Evolutionary conservation across 2,329 filamentous ascomycete genomes (phyloP), one percentile per base, ranked within the genome.

Genomic region (Aaosphaeria arxii): DNA sequence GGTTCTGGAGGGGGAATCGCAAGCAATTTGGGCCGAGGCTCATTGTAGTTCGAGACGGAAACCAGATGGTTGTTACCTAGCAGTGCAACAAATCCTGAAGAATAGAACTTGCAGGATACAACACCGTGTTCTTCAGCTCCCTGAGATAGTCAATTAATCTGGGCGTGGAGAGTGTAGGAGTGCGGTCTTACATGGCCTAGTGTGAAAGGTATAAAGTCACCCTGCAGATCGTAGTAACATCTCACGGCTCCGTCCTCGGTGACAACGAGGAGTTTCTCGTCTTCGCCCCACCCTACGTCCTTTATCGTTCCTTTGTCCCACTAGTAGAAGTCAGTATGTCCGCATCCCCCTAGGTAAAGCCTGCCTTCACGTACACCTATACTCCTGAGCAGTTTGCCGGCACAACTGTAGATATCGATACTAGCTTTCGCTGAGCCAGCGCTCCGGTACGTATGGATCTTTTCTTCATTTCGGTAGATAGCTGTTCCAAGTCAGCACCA

Each of bases 211-310:
- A 87, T 89, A 66, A 99, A 99, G 66, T 97, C 92, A 53, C 88
- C 89, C 68, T 96, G 88, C n/a, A 99, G 75, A 63, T 94, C 89
- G 67, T 91, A 85, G 65, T 91, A 96, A 69, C 90, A 94, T 51
- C 91, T 82, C 40, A 97, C 92, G 1, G 85, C 92, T 28, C 94
- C 94, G 64, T 99, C 92, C 45, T 88, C 83, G 7, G 91, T 89
- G 44, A 97, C 85, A 0, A 96, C 87, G 4, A 99, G 76, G 42
- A 99, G 79, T 66, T 88, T 87, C 77, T 99, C 94, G 56, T 96
- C 90, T 63, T 96, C 92, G 17, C 91, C 96, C 94, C 94, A 99
- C 32, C 94, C 94, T 17, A 99, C 79, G 2, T 89, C 91, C 69
- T 86, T 88, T 64, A 99, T 89, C 3, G 85, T 77, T 41, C 89